Evolutionary conservation across 108 stramenopile species (phyloP), one percentile per base, ranked within the genome.

Genomic region (Aurantiochytrium sp.): DNA sequence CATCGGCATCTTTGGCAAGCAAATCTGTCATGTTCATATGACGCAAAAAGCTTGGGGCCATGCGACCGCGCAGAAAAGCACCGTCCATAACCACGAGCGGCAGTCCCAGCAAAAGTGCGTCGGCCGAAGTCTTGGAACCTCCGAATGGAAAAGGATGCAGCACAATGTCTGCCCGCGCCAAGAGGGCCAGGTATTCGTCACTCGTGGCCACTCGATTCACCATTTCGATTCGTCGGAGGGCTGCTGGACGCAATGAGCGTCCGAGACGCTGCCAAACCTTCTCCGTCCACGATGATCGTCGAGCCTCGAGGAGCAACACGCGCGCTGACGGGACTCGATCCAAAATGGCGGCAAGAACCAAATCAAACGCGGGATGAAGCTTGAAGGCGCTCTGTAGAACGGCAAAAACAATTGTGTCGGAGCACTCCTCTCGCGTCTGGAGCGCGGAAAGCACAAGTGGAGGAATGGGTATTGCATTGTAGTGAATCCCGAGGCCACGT

Each of bases 131-230:
- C 59, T 93, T 94, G 18, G 88, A 88, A 0, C 96, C 96, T 35
- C 93, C 96, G 59, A 96, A 96, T 4, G 96, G 96, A 42, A 95
- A 95, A 3, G 96, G 96, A 49, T 96, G 96, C 12, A 96, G 72
- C 6, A 96, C 42, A 12, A 95, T 92, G 23, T 94, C 91, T 6
- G 92, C 87, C 18, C 59, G 60, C n/a, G 93, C 60, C 44, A 96
- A 64, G 4, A 94, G 72, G 14, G 55, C 43, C 10, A 90, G n/a
- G 44, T 93, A 89, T 64, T 90, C 47, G 60, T 92, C 60, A 23
- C 58, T 60, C 16, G 71, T 88, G 58, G 45, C 5, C 5, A 83
- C 89, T 14, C 94, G 91, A 12, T 89, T 90, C 47, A 92, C 47
- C 35, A 91, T 93, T 44, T 89, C 91, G 1, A 92, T 72, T 23